Conservation (phyloP, 2,329 filamentous ascomycete species). For the Daldinia eschscholtzii region DNA sequence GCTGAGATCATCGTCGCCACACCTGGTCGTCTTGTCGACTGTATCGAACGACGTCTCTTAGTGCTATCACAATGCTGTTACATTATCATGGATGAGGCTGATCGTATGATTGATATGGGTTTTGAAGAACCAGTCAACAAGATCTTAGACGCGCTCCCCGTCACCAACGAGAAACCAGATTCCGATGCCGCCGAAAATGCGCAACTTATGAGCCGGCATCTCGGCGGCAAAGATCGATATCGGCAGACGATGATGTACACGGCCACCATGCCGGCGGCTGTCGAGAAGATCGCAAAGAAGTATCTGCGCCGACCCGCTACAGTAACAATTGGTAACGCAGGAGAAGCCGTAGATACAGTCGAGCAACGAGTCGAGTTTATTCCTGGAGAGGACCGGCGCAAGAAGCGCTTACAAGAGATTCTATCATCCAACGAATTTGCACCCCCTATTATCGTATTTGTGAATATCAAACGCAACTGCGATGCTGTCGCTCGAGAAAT, state of each 20-base stretch:
- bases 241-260: slow-evolving; percentile 99
- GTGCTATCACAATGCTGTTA: slow-evolving; percentile 98
- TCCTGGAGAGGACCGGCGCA: slow-evolving; percentile 90
- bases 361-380: slow-evolving; percentile 97
- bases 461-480: slow-evolving; percentile 99
- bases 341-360: slow-evolving; percentile 96
- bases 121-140: slow-evolving; percentile 99
- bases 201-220: slow-evolving; percentile 82
- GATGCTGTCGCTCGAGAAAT: slow-evolving; percentile 95
- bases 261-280: slow-evolving; percentile 92
- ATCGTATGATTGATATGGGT: slow-evolving; percentile 98
- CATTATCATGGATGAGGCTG: slow-evolving; percentile 99
- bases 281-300: slow-evolving; percentile 96
- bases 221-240: slow-evolving; percentile 83
- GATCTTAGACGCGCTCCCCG: slow-evolving; percentile 93
- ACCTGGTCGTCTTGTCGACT: slow-evolving; percentile 95
- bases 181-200: slow-evolving; percentile 90
- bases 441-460: slow-evolving; percentile 96
- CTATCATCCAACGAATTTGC: slow-evolving; percentile 83
- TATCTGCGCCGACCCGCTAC: slow-evolving; percentile 94
- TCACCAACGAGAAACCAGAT: slow-evolving; percentile 95
- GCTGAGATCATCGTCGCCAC: slow-evolving; percentile 99
- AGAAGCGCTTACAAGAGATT: slow-evolving; percentile 95
- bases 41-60: slow-evolving; percentile 90
- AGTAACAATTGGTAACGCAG: slow-evolving; percentile 92